Conservation (phyloP, 768 basidiomycete species). For the Chiua virens region DNA sequence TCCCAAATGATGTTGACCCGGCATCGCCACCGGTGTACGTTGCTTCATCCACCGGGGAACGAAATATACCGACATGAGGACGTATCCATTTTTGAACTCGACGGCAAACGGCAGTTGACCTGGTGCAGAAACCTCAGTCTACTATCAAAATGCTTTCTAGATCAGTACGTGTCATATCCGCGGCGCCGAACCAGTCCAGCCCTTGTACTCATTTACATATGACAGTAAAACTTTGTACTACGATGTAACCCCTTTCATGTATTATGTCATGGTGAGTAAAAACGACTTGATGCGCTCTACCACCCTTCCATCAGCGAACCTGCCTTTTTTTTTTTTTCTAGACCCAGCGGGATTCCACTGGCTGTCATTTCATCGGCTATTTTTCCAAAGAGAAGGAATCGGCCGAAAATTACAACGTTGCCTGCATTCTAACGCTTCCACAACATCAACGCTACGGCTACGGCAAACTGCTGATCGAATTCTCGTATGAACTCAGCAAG, state of each 20-base stretch:
- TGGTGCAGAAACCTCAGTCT: conserved; percentile 98
- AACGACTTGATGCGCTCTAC: conserved; percentile 11
- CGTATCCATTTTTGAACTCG: conserved; percentile 97
- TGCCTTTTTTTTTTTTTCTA: conserved; percentile 26
- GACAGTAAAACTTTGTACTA: conserved; percentile 96
- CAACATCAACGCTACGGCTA: conserved; percentile 97
- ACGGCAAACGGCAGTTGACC: conserved; percentile 91
- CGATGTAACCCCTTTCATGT: conserved; percentile 99
- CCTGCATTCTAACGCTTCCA: conserved; percentile 97
- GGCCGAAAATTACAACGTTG: conserved; percentile 97
- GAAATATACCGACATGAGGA: conserved; percentile 99
- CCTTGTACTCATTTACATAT: neutral
- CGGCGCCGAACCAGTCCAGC: neutral
- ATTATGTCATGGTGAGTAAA: conserved; percentile 90
- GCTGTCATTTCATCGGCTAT: conserved; percentile 95
- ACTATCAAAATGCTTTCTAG: conserved; percentile 96
- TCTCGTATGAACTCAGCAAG: conserved; percentile 97
- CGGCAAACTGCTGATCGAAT: conserved; percentile 94
- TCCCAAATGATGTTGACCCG: conserved; percentile 88
- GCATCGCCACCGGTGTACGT: conserved; percentile 87
- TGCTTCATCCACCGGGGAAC: conserved; percentile 95
- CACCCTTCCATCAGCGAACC: conserved; percentile 7
- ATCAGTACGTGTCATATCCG: conserved; percentile 68
- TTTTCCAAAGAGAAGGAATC: conserved; percentile 99
- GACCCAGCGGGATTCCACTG: conserved; percentile 83